phyloP scores from a whole-genome alignment of 148 eudicot species.

The Cornus florida region DNA sequence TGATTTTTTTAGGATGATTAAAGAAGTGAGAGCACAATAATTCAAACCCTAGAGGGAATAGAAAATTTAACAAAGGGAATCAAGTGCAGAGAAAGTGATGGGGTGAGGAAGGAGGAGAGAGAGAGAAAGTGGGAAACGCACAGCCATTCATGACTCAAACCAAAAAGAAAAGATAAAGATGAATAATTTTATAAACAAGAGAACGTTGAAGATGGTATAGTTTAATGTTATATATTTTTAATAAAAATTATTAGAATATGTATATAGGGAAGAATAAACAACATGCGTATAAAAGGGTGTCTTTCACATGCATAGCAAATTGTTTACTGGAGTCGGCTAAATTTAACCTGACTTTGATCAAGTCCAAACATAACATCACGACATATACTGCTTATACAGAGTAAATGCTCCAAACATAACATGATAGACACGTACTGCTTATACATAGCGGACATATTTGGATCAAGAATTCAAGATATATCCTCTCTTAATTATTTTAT shows the following conservation, averaged over 20 bases:
- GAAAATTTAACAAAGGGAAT: conserved; percentile 25
- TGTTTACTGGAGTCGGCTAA: too few relatives aligned
- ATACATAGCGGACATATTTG: too few relatives aligned
- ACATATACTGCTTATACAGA: too few relatives aligned
- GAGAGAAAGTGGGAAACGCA: not conserved
- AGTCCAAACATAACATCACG: too few relatives aligned
- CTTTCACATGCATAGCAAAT: too few relatives aligned
- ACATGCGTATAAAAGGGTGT: not conserved
- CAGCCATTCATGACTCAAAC: conserved; percentile 1
- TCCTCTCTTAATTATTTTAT: too few relatives aligned
- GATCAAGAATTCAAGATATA: too few relatives aligned
- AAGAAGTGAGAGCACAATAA: conserved; percentile 7
- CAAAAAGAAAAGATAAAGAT: not conserved
- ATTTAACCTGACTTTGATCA: too few relatives aligned
- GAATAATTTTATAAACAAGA: not conserved
- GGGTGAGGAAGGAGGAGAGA: conserved; percentile 12
- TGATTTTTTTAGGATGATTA: conserved; percentile 7
- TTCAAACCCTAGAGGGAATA: conserved; percentile 29
- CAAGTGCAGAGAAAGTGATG: conserved; percentile 19
- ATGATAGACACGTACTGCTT: too few relatives aligned
- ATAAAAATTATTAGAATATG: too few relatives aligned
- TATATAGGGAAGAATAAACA: not conserved
- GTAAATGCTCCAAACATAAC: too few relatives aligned
- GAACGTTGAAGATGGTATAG: not conserved
- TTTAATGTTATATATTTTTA: not conserved